Evolutionary conservation across 768 basidiomycete genomes (phyloP), one percentile per base, ranked within the genome.

Genomic region (Calocybe gangraenosa): DNA sequence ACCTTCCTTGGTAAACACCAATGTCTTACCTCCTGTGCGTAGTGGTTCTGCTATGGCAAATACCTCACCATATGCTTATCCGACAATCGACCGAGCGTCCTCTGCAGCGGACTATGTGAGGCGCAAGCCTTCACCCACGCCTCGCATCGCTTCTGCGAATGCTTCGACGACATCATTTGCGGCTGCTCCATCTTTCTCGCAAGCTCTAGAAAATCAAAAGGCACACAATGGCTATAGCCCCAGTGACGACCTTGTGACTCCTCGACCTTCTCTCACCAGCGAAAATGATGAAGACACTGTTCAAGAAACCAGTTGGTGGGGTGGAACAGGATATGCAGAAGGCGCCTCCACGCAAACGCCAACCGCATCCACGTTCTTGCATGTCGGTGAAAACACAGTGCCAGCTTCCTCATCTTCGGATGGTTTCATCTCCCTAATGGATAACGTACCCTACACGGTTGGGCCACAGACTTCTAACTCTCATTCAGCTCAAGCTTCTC

Each of bases 391-490:
- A 28, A 58, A 66, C 21, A 60, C 62, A 8, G 58, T 69, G 33
- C 53, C 67, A 0, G 55, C 69, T 15, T 68, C 69, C 1, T 52
- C 68, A 14, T 68, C 73, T 25, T 63, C 74, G 7, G 78, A 79
- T 15, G 84, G 82, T 5, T 91, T 94, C 55, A 77, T 93, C 34
- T 92, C 90, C 6, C 69, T 89, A 18, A 92, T 93, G 90, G 87
- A 88, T 54, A 70, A 66, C 20, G 63, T 73, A 28, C 60, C 73
- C 8, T 72, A 76, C 25, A 65, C 75, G 3, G 61, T 73, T 30
- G 60, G 58, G 0, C 59, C 66, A 14, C 46, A 50, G 14, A 48
- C 62, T 14, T 47, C 59, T 33, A 25, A 39, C 20, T 47, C 59
- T 36, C 22, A 39, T 21, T 30, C 46, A 37, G 46, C 51, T 10